Evolutionary conservation across 176 grass and related monocot species (phyloP), one percentile per base, ranked within the genome.

Genomic region (Saccharum officinarum): DNA sequence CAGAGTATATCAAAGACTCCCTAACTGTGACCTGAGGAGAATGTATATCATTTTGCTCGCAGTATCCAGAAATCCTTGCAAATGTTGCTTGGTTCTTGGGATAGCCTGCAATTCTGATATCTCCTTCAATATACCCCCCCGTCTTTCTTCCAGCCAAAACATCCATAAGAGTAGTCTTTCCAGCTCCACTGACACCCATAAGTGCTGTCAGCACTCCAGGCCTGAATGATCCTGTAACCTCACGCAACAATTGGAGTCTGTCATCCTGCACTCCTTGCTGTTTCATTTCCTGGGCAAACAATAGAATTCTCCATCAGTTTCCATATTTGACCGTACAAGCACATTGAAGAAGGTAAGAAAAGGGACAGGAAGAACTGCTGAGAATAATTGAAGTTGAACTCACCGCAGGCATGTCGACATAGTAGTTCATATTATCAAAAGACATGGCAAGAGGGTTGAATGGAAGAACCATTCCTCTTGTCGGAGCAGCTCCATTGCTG

Each of bases 11-110:
- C 82, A 99, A 91, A 70, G 93, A 96, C 66, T 99, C 97, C 67
- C 92, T 87, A 78, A 99, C 74, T 77, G 97, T 99, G 84, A 99
- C 93, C 84, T 99, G 97, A 86, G 97, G 97, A 40, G 97, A 99
- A 84, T 99, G 97, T 62, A 99, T 99, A 88, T 99, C 97, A 87
- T 96, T 99, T 83, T 99, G 97, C 31, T 99, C 97, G 81, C 97
- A 96, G 78, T 99, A 99, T 18, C 97, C 97, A 78, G 97, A 99
- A 82, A 99, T 96, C 74, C 97, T 89, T 86, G 97, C 97, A 82
- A 99, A 99, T 45, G 97, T 99, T 77, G 82, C 90, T 87, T 99
- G 97, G 36, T 99, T 92, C 86, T 99, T 99, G 0, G 93, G 93
- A 76, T 91, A 96, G 55, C 97, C 97, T 3, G 93, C 87, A 77